These are phyloP conservation scores for Saccharomycopsis schoenii DNA, from an alignment of 805 yeast genomes.

Conservation along the genomic window DNA sequence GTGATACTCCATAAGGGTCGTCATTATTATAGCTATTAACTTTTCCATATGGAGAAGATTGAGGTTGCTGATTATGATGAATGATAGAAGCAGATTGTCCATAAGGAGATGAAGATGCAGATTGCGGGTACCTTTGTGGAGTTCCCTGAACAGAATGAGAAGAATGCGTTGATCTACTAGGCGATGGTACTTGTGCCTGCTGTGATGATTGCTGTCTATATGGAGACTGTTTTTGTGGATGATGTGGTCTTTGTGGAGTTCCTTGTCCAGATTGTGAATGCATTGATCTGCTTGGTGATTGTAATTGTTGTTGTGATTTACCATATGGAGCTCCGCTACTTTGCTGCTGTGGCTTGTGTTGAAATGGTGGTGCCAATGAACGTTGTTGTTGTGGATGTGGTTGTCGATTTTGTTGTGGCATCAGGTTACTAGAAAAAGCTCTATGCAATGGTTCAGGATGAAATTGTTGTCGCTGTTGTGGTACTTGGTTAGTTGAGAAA, in stretches of 20 bases:
- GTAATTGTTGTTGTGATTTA: not conserved
- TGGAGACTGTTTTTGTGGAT: not conserved
- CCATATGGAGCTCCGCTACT: not conserved
- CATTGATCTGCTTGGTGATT: not conserved
- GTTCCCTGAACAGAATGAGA: not conserved
- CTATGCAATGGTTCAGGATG: not conserved
- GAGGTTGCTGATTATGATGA: not conserved
- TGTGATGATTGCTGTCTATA: not conserved
- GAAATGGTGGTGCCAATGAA: not conserved
- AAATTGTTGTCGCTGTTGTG: not conserved
- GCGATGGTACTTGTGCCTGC: not conserved
- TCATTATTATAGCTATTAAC: not conserved
- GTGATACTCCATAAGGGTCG: not conserved
- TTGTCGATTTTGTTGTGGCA: not conserved
- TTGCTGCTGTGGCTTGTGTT: not conserved
- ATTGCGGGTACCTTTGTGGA: not conserved
- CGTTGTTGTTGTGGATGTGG: not conserved
- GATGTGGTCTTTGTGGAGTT: not conserved
- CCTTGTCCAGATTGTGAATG: not conserved
- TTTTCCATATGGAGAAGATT: not conserved
- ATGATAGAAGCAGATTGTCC: not conserved
- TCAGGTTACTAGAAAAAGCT: not conserved
- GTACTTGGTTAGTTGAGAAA: not conserved
- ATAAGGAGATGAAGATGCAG: not conserved
- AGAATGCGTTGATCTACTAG: not conserved